Evolutionary conservation across 2,329 filamentous ascomycete species (phyloP), one percentile per base, ranked within the genome.

Genomic region (Sporothrix brasiliensis): DNA sequence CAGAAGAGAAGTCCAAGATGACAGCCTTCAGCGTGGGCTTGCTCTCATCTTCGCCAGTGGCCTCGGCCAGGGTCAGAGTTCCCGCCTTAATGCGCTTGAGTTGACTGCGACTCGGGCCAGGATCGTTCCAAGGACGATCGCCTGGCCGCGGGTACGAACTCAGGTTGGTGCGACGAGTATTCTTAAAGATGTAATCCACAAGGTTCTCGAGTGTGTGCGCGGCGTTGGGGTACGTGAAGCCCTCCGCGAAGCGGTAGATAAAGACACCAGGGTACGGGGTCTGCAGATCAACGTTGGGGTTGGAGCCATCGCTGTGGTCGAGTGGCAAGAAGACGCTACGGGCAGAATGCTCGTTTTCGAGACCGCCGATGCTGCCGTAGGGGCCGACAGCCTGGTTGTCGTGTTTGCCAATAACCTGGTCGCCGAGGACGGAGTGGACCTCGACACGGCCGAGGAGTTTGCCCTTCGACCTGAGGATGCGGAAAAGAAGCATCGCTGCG

Each of bases 151-250:
- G 80, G 76, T 89, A 97, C 1, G 85, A 82, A 70, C 91, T 83
- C 0, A 88, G 83, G 73, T 91, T 92, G 1, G 92, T 97, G 44
- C 92, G 90, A 50, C 91, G 89, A 2, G 94, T 97, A 72, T 89
- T 81, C 56, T 84, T 79, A 74, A 91, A 90, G 61, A 97, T 88
- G 74, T 89, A 87, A 2, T 85, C 81, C 2, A 88, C 87, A 67
- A 97, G 84, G 76, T 92, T 88, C 76, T 97, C 93, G 70, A 97
- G 87, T 74, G 96, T 93, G 78, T 92, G 90, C 76, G 92, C 92
- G 24, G 93, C 93, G 75, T 97, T 99, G 72, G 94, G 93, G 77
- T 98, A 99, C 81, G 95, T 97, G 85, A 97, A 97, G 56, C 94
- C 92, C 81, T 98, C 94, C 0, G 91, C 89, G 80, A 97, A 97